A percentile compares a stretch with the other conserved stretches of the same genome.
phyloP scores from a whole-genome alignment of 1,139 yeast genomes.

The Suhomyces choctaworum region DNA sequence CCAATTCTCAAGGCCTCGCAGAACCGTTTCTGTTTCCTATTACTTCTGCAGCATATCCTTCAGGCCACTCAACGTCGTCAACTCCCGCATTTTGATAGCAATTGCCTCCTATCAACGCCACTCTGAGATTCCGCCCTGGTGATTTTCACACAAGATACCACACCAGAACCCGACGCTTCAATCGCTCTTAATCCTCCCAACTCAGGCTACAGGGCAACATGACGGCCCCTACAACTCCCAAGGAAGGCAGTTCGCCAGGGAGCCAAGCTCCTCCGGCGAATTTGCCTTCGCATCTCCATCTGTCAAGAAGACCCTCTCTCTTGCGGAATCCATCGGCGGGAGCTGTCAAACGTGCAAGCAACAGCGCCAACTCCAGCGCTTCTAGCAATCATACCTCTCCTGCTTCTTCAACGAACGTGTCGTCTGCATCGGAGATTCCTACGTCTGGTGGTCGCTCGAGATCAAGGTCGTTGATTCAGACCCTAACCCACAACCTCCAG shows the following conservation, averaged over 20 bases:
- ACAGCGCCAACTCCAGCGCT: not conserved
- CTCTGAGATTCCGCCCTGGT: too few relatives aligned
- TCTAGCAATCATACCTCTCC: constrained; percentile 6
- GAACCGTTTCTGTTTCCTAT: too few relatives aligned
- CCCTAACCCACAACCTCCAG: constrained; percentile 21
- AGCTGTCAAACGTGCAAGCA: constrained; percentile 3
- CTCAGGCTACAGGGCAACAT: constrained; percentile 4
- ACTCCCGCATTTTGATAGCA: too few relatives aligned
- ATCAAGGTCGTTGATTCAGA: constrained; percentile 25
- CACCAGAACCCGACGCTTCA: constrained; percentile 2
- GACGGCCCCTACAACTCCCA: constrained; percentile 10
- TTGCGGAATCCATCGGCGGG: constrained; percentile 16
- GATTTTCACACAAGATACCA: not conserved
- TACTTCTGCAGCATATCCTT: too few relatives aligned
- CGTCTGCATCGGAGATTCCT: constrained; percentile 1
- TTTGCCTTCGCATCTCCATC: constrained; percentile 9
- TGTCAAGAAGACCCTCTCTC: constrained; percentile 16
- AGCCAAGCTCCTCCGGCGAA: constrained; percentile 3
- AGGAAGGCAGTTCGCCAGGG: constrained; percentile 7
- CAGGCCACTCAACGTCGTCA: too few relatives aligned
- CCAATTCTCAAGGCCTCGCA: too few relatives aligned
- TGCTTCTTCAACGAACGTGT: constrained; percentile 3
- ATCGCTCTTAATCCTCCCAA: not conserved
- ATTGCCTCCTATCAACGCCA: too few relatives aligned
- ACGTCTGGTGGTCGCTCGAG: constrained; percentile 13